phyloP scores from a whole-genome alignment of 306 rosid species.

The Fragaria iinumae region DNA sequence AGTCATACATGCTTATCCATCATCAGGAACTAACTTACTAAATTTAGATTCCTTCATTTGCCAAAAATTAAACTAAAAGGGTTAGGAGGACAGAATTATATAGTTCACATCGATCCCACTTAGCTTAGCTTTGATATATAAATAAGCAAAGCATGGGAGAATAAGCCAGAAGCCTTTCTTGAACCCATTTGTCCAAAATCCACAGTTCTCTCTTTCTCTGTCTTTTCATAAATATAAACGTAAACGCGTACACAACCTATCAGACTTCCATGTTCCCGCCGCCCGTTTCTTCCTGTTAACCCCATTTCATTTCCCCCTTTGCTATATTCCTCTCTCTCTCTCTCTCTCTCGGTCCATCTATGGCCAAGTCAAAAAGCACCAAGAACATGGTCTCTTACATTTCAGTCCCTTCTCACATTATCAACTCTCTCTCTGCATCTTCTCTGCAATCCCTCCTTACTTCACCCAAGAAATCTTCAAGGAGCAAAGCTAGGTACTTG shows the following conservation, averaged over 20 bases:
- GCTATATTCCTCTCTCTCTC: background rate
- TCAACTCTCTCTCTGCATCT: slow-evolving; percentile 77
- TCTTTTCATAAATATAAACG: background rate
- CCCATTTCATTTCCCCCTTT: background rate
- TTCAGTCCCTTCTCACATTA: slow-evolving; percentile 94
- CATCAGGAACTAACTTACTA: background rate
- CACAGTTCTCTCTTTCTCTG: background rate
- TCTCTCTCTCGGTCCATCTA: slow-evolving; percentile 13
- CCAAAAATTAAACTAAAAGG: background rate
- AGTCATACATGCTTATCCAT: background rate
- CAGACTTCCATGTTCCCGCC: slow-evolving; percentile 26
- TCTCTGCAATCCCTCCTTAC: slow-evolving; percentile 76
- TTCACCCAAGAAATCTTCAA: slow-evolving; percentile 80
- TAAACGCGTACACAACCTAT: slow-evolving; percentile 17
- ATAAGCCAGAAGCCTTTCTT: background rate
- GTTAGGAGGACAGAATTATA: background rate
- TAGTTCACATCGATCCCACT: background rate
- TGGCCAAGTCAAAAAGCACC: slow-evolving; percentile 71
- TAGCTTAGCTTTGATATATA: background rate
- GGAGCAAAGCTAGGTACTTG: slow-evolving; percentile 25
- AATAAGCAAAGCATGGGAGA: background rate
- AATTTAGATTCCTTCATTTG: background rate
- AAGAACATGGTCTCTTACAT: slow-evolving; percentile 68
- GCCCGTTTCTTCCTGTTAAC: slow-evolving; percentile 22
- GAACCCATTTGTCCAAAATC: background rate